phyloP scores from a whole-genome alignment of 192 early-diverging fungal genomes.

The Backusella mclennaniae region DNA sequence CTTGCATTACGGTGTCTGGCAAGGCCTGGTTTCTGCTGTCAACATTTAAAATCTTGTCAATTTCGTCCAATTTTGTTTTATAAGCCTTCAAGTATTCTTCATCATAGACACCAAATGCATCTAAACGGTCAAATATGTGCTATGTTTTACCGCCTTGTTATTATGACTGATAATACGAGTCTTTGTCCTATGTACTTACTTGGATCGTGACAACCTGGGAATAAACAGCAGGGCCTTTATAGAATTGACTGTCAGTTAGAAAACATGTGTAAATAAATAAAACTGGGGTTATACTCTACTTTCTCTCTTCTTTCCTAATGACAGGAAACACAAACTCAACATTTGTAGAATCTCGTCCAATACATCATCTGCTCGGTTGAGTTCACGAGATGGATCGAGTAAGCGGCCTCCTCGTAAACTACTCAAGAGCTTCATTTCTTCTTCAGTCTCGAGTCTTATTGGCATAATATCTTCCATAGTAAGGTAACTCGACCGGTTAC shows the following conservation, averaged over 20 bases:
- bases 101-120: conserved; percentile 59
- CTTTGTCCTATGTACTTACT: conserved; percentile 4
- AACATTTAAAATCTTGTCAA: conserved; percentile 55
- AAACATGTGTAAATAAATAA: background rate
- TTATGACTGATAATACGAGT: background rate
- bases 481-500: conserved; percentile 67
- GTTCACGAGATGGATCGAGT: background rate
- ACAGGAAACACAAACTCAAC: conserved; percentile 72
- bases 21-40: conserved; percentile 42
- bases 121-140: conserved; percentile 61
- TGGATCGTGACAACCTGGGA: conserved; percentile 32
- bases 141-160: conserved; percentile 16
- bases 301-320: conserved; percentile 73
- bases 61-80: conserved; percentile 51
- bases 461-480: conserved; percentile 57
- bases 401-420: conserved; percentile 18
- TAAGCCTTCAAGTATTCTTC: conserved; percentile 57
- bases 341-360: conserved; percentile 76
- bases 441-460: conserved; percentile 54
- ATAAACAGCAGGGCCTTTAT: conserved; percentile 31
- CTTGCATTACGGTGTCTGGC: conserved; percentile 40
- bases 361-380: conserved; percentile 59
- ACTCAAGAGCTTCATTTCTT: conserved; percentile 44
- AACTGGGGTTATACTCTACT: conserved; percentile 29
- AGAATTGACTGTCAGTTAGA: background rate